Conservation (phyloP, 2,329 filamentous ascomycete genomes). For the Sordariomycetes sp. region DNA sequence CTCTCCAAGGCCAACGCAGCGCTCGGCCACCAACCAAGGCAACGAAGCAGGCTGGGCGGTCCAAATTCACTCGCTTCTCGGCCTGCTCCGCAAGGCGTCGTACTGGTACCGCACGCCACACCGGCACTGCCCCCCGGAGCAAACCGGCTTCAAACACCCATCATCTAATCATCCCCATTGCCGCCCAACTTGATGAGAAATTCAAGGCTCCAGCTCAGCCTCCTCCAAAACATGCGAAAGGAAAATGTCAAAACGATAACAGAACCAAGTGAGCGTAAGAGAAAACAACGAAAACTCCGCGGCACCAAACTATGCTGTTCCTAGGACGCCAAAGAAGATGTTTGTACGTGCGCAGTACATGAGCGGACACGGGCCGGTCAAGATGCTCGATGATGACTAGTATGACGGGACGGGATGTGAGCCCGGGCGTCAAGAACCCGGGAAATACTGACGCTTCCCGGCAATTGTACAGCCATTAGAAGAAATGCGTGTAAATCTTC, state of each 20-base stretch:
- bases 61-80: too few species aligned
- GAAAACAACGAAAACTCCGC: slow-evolving; percentile 29
- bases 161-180: slow-evolving; percentile 6
- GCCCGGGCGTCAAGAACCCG: neutral
- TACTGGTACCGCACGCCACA: too few species aligned
- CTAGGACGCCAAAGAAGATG: slow-evolving; percentile 13
- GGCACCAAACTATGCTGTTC: slow-evolving; percentile 47
- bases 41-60: neutral
- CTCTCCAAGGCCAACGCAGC: neutral
- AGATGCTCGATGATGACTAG: neutral
- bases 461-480: slow-evolving; percentile 48
- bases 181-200: slow-evolving; percentile 7
- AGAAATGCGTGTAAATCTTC: slow-evolving; percentile 99
- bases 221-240: neutral
- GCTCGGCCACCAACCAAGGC: neutral
- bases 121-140: neutral
- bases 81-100: too few species aligned
- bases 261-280: slow-evolving; percentile 10
- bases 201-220: neutral
- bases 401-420: slow-evolving; percentile 1
- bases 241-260: neutral
- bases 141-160: neutral
- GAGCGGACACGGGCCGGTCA: neutral
- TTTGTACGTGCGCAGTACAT: neutral
- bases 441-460: slow-evolving; percentile 1